Evolutionary conservation across 2,329 filamentous ascomycete species (phyloP).

Genomic region (Trichoderma sp.): DNA sequence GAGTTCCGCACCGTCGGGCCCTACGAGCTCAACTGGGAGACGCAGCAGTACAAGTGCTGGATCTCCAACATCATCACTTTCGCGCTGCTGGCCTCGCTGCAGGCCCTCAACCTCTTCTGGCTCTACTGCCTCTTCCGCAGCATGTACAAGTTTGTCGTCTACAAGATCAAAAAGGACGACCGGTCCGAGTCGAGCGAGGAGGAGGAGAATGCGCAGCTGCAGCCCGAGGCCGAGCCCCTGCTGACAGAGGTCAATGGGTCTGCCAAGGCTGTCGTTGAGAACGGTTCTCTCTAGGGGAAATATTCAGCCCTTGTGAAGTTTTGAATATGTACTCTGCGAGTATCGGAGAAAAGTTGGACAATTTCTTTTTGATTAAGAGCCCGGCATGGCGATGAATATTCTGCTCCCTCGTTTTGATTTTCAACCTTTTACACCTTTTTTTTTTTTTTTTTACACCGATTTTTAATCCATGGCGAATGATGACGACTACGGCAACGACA

Average conservation of each 20-base stretch:
- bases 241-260: neutral
- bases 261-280: neutral
- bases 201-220: neutral
- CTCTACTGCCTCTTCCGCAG: constrained; percentile 74
- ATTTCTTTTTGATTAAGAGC: neutral
- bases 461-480: constrained; percentile 12
- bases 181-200: constrained; percentile 57
- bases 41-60: constrained; percentile 73
- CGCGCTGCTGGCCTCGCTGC: constrained; percentile 63
- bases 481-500: neutral
- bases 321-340: neutral
- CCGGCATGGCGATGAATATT: neutral
- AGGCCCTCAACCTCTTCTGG: constrained; percentile 79
- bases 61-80: constrained; percentile 68
- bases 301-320: neutral
- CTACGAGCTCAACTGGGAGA: constrained; percentile 73
- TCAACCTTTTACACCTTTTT: neutral
- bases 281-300: neutral
- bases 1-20: constrained; percentile 73
- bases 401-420: neutral
- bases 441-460: neutral
- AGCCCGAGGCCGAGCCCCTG: neutral
- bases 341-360: neutral
- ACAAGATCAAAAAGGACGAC: constrained; percentile 65
- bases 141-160: constrained; percentile 66